Base-by-base conservation (phyloP, 352 stramenopile genomes). In the Aphanomyces invadans region DNA sequence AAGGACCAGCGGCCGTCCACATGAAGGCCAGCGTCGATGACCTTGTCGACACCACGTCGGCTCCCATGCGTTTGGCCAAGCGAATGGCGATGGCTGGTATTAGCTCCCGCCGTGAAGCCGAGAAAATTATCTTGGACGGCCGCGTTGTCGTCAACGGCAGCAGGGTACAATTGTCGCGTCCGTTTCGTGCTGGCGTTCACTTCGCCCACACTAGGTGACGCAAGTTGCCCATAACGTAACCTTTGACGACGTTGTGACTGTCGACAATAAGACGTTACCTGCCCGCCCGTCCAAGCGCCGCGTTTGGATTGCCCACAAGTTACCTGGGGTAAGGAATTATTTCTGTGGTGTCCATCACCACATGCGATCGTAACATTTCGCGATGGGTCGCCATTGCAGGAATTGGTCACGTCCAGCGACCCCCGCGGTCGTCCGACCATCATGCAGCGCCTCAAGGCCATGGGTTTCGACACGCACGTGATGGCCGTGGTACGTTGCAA, bases 231-330 rank as follows among this genome's bases (percentile, higher is more conserved):
- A 81, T 0, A 82, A 73, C 7, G 84, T 94, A 31, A 76, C 86
- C 52, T 31, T 78, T 23, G 28, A 73, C 12, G 84, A 94, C 65
- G 56, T 74, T 1, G 71, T 95, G 25, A 62, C 70, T 0, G 82
- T 95, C 5, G 70, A 87, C 61, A 82, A 78, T n/a, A 66, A 72
- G 15, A 39, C 73, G 46, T 60, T 96, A 15, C 48, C 74, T 32
- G 64, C 63, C 26, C 19, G 25, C 21, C 67, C 44, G 66, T 72
- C 68, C 49, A 75, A 73, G 55, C 78, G 74, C 51, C 86, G 88
- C 62, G 73, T 97, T 1, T 94, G 88, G 76, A 86, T 97, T 70
- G 89, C 84, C 10, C 74, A 97, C 77, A 97, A 97, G 69, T 70
- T 95, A 17, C 71, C 76, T 36, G 85, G 87, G n/a, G 88, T 90